Conservation (phyloP, 768 basidiomycete genomes). For the Rhizopogon vinicolor region DNA sequence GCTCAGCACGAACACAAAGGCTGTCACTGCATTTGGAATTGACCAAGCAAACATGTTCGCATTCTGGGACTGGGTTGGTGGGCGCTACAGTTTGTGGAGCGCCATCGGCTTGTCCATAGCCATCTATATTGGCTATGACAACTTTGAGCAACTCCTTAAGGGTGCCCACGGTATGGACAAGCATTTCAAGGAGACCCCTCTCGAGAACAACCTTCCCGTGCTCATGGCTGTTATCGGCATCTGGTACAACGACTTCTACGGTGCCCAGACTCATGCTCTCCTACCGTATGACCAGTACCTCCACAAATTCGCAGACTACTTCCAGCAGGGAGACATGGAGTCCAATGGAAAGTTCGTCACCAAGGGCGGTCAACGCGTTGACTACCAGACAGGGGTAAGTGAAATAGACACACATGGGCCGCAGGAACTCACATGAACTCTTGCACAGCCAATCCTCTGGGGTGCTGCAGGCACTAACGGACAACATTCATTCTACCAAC, state of each 20-base stretch:
- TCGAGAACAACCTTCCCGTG: slow-evolving; percentile 91
- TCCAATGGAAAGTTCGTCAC: slow-evolving; percentile 97
- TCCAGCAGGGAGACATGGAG: slow-evolving; percentile 99
- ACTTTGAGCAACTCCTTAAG: slow-evolving; percentile 84
- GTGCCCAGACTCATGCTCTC: slow-evolving; percentile 91
- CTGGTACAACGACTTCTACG: slow-evolving; percentile 99
- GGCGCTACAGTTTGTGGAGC: slow-evolving; percentile 97
- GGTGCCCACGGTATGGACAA: slow-evolving; percentile 98
- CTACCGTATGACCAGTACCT: slow-evolving; percentile 99
- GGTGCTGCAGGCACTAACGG: slow-evolving; percentile 98
- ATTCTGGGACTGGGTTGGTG: slow-evolving; percentile 99
- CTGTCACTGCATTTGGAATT: slow-evolving; percentile 93
- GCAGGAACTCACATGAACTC: neutral
- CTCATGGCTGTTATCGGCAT: slow-evolving; percentile 85
- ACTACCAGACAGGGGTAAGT: slow-evolving; percentile 94
- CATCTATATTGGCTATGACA: slow-evolving; percentile 87
- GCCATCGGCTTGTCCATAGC: slow-evolving; percentile 97
- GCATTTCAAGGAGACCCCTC: slow-evolving; percentile 86
- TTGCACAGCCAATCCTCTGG: slow-evolving; percentile 90
- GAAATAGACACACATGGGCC: neutral
- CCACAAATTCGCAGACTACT: slow-evolving; percentile 99
- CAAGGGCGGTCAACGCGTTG: slow-evolving; percentile 86
- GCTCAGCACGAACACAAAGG: slow-evolving; percentile 92
- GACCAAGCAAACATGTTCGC: slow-evolving; percentile 93
- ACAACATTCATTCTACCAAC: slow-evolving; percentile 99